Conservation (phyloP, 495 filamentous ascomycete genomes). For the Cryomyces antarcticus region DNA sequence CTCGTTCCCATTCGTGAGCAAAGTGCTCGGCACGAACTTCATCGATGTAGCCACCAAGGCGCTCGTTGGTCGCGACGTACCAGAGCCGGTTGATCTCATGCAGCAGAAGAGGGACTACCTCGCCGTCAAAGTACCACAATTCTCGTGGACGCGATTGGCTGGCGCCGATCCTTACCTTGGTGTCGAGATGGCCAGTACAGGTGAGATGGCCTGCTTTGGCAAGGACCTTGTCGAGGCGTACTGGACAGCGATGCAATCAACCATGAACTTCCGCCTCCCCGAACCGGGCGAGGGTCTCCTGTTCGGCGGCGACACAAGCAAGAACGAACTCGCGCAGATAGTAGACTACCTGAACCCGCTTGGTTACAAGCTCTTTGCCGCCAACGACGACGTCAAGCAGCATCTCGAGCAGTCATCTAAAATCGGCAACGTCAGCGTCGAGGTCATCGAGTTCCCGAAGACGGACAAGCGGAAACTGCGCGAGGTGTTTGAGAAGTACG, state of each 20-base stretch:
- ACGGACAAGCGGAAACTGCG: conserved; percentile 86
- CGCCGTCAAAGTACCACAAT: conserved; percentile 94
- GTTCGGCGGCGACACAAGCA: conserved; percentile 63
- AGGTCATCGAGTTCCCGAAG: conserved; percentile 94
- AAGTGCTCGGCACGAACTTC: conserved; percentile 93
- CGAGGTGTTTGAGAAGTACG: conserved; percentile 92
- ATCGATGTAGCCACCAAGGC: conserved; percentile 92
- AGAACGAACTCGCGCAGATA: conserved; percentile 46
- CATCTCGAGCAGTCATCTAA: conserved; percentile 55
- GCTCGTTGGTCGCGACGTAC: conserved; percentile 69
- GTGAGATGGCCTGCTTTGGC: conserved; percentile 97
- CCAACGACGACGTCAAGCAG: conserved; percentile 56
- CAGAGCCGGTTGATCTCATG: conserved; percentile 80
- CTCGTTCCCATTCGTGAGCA: conserved; percentile 94
- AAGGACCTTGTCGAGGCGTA: conserved; percentile 91
- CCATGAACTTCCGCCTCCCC: conserved; percentile 97
- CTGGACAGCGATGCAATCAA: conserved; percentile 88
- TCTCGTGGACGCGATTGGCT: conserved; percentile 96
- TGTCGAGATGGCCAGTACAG: conserved; percentile 92
- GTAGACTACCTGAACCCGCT: conserved; percentile 73
- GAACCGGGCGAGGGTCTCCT: conserved; percentile 85
- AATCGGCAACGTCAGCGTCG: conserved; percentile 40
- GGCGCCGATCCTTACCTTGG: conserved; percentile 95
- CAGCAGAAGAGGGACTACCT: conserved; percentile 68
- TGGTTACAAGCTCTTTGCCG: conserved; percentile 84